Evolutionary conservation across 257 asterid genomes (phyloP).

Genomic region (Avicennia marina): DNA sequence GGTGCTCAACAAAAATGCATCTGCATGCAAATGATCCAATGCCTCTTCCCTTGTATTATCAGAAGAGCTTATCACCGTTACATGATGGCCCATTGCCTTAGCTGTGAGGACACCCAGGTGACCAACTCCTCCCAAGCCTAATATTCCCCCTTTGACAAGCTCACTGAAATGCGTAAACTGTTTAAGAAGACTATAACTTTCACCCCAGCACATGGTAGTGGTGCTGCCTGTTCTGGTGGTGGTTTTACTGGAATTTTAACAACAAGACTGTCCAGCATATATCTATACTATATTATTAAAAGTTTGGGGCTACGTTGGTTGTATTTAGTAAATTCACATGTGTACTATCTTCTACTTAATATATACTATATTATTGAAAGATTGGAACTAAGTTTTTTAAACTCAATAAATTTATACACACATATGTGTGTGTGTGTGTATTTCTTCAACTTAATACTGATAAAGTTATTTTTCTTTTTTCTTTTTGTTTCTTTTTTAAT

Average conservation of each 20-base stretch:
- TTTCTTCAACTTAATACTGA: no score
- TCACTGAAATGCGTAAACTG: slow-evolving; percentile 19
- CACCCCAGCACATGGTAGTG: slow-evolving; percentile 46
- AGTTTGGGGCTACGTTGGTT: no score
- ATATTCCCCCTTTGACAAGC: slow-evolving; percentile 24
- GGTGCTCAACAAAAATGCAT: slow-evolving; percentile 26
- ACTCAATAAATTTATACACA: no score
- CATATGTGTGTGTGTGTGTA: no score
- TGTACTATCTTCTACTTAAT: no score
- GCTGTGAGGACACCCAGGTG: slow-evolving; percentile 45
- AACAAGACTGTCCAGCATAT: slow-evolving; percentile 40
- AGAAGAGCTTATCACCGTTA: slow-evolving; percentile 45
- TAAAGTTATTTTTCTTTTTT: no score
- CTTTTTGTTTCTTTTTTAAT: no score
- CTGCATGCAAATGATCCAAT: slow-evolving; percentile 31
- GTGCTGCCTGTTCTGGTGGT: slow-evolving; percentile 41
- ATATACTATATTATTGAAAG: no score
- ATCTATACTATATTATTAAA: no score
- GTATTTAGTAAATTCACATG: no score
- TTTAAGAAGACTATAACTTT: slow-evolving; percentile 44
- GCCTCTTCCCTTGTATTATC: slow-evolving; percentile 33
- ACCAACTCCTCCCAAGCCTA: slow-evolving; percentile 53
- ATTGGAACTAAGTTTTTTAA: no score
- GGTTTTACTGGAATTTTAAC: slow-evolving; percentile 34
- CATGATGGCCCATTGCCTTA: slow-evolving; percentile 51